Percentiles rank a stretch among this genome's conserved stretches.
Evolutionary conservation across 2,329 filamentous ascomycete genomes (phyloP).

Genomic region (Apiospora aurea): DNA sequence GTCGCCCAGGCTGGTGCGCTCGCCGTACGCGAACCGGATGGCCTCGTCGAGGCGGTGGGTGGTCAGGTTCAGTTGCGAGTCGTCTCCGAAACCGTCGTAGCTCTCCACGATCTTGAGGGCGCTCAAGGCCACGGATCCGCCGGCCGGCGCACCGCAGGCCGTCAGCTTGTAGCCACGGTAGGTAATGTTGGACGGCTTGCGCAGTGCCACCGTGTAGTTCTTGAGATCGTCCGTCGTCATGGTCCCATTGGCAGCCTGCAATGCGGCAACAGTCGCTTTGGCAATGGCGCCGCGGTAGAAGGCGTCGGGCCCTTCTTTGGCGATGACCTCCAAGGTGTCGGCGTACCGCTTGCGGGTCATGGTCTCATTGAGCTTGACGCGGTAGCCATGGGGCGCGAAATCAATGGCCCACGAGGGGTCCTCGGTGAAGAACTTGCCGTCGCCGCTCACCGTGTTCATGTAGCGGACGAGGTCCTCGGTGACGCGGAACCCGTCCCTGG

Average conservation of each 20-base stretch:
- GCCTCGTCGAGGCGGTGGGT: conserved; percentile 86
- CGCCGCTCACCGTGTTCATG: conserved; percentile 58
- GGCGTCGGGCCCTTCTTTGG: conserved; percentile 43
- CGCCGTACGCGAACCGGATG: conserved; percentile 81
- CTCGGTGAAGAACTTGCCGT: conserved; percentile 69
- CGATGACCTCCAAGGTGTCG: conserved; percentile 59
- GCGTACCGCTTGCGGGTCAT: conserved; percentile 62
- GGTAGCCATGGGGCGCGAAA: conserved; percentile 65
- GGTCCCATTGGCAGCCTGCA: conserved; percentile 71
- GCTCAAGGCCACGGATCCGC: conserved; percentile 75
- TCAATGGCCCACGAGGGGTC: conserved; percentile 82
- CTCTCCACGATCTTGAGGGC: conserved; percentile 78
- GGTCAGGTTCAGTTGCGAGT: conserved; percentile 62
- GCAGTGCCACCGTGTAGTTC: conserved; percentile 73
- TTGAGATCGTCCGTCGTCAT: conserved; percentile 84
- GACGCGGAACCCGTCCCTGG: conserved; percentile 75
- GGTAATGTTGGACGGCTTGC: conserved; percentile 65
- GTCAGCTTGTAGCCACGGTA: conserved; percentile 77
- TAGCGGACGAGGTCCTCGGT: conserved; percentile 71
- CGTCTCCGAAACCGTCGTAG: conserved; percentile 69
- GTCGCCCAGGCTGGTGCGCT: conserved; percentile 77
- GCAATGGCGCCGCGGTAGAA: conserved; percentile 54
- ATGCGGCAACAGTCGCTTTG: conserved; percentile 58
- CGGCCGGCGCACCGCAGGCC: conserved; percentile 72
- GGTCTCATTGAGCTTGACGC: conserved; percentile 42